phyloP scores from a whole-genome alignment of 352 stramenopile genomes.

The Pythium sukuiense region DNA sequence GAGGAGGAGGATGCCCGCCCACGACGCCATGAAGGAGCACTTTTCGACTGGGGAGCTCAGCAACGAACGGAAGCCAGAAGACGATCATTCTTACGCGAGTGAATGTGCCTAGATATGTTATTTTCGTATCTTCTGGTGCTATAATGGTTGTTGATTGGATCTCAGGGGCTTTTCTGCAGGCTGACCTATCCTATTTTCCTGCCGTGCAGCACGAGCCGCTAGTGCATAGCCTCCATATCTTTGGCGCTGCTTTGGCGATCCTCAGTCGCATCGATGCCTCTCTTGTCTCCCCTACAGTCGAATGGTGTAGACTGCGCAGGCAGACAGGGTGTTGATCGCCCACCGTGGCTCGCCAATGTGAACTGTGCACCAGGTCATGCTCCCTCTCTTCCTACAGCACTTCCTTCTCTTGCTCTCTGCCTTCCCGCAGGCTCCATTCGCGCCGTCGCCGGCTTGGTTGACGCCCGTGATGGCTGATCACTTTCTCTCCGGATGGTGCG shows the following conservation, averaged over 20 bases:
- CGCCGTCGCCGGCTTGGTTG: not conserved
- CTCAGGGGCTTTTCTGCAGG: no score
- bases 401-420: not conserved
- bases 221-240: not conserved
- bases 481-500: not conserved
- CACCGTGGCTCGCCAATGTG: not conserved
- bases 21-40: no score
- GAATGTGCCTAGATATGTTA: no score
- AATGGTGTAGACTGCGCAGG: no score
- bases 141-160: not conserved
- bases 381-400: not conserved
- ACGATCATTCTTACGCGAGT: no score
- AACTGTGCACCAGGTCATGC: not conserved
- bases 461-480: slow-evolving; percentile 15
- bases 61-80: no score
- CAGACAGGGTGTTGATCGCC: no score
- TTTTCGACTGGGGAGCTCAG: no score
- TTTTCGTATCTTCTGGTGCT: not conserved
- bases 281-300: no score
- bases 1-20: no score
- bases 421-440: not conserved
- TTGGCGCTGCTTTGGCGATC: not conserved
- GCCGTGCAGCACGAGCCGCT: not conserved
- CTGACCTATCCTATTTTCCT: no score
- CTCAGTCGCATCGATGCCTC: not conserved